Percentiles rank a stretch among this genome's conserved stretches.
Conservation (phyloP, 805 yeast genomes). For the Teunomyces panamensis region DNA sequence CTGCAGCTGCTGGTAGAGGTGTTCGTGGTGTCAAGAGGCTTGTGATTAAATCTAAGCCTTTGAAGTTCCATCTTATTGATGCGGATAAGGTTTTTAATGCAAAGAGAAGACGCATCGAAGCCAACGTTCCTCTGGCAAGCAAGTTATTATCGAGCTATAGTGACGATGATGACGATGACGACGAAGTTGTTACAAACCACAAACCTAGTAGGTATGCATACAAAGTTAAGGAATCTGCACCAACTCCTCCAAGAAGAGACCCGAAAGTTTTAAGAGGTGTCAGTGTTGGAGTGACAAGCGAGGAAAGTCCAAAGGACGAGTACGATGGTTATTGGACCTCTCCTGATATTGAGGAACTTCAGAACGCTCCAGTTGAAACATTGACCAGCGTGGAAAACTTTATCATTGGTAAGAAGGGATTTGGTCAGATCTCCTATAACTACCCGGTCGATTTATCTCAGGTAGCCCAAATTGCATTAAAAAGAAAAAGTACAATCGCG, state of each 20-base stretch:
- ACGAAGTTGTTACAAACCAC: constrained; percentile 11
- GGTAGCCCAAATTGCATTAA: constrained; percentile 40
- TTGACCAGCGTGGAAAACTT: constrained; percentile 59
- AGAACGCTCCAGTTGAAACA: constrained; percentile 42
- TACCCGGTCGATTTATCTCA: constrained; percentile 67
- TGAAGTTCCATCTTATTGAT: constrained; percentile 39
- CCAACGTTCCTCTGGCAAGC: constrained; percentile 13
- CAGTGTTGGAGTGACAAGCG: constrained; percentile 8
- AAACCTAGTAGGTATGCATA: constrained; percentile 12
- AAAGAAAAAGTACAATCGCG: constrained; percentile 35
- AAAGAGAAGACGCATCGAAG: constrained; percentile 29
- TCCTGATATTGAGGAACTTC: constrained; percentile 55
- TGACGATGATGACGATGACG: constrained; percentile 22
- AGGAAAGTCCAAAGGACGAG: neutral
- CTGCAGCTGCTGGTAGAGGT: constrained; percentile 13
- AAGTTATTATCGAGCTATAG: constrained; percentile 11
- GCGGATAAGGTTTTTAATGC: constrained; percentile 38
- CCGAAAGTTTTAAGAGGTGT: constrained; percentile 12
- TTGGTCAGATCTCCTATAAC: constrained; percentile 65
- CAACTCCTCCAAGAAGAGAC: constrained; percentile 2
- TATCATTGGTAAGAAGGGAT: constrained; percentile 63
- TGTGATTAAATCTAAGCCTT: constrained; percentile 39
- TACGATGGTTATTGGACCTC: constrained; percentile 65
- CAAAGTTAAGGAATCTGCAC: constrained; percentile 3
- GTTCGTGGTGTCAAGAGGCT: constrained; percentile 32